Evolutionary conservation across 1,284 basidiomycete genomes (phyloP).

Genomic region (Puccinia coronata): DNA sequence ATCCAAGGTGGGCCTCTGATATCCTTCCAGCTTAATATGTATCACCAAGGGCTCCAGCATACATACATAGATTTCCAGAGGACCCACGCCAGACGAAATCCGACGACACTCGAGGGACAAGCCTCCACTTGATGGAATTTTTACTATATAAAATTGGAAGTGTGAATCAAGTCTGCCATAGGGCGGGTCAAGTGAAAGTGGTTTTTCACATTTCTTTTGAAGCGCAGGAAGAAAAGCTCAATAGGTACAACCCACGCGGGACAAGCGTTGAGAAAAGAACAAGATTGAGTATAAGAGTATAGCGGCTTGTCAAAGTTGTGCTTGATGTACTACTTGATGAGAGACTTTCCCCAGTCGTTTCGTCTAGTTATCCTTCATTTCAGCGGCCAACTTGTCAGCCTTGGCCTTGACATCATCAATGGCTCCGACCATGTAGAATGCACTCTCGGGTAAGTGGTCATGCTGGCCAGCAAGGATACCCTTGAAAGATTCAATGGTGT

Average conservation of each 20-base stretch:
- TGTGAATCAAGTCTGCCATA: conserved; percentile 4
- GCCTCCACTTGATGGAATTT: not conserved
- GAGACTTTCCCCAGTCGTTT: not conserved
- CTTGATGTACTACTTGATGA: conserved; percentile 1
- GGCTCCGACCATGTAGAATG: conserved; percentile 68
- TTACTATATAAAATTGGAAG: not conserved
- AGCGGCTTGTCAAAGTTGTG: not conserved
- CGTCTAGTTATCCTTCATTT: conserved; percentile 63
- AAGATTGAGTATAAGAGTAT: conserved; percentile 13
- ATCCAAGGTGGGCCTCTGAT: no score
- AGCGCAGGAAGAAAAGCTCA: not conserved
- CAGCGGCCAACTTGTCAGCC: conserved; percentile 93
- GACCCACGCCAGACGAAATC: not conserved
- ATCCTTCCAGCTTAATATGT: no score
- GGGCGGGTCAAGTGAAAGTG: not conserved
- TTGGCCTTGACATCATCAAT: conserved; percentile 94
- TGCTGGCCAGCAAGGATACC: conserved; percentile 88
- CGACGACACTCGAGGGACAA: not conserved
- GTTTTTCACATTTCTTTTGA: conserved; percentile 15
- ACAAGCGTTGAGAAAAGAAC: conserved; percentile 1
- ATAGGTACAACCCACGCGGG: conserved; percentile 9
- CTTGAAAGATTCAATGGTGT: conserved; percentile 89
- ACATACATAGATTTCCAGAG: no score
- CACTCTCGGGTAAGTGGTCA: conserved; percentile 83
- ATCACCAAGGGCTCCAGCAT: no score